Evolutionary conservation across 345 rosid species (phyloP), one percentile per base, ranked within the genome.

Genomic region (Arabidopsis arenosa): DNA sequence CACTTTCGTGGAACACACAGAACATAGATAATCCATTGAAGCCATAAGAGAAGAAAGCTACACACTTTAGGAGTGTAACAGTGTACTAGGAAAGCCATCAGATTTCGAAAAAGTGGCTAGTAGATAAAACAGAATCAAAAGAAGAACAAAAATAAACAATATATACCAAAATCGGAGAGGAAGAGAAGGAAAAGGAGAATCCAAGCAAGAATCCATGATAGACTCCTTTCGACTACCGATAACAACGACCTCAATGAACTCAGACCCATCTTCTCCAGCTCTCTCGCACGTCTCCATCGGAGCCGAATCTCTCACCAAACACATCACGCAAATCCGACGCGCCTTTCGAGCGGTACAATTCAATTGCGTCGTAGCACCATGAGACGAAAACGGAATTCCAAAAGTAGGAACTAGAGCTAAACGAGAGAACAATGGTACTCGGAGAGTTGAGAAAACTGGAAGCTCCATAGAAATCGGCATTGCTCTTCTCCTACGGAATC

Each of bases 171-270:
- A 92, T 32, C 95, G 88, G 41, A 94, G 78, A 35, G 88, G 84
- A 18, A 86, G 75, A 23, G 89, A 85, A 62, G 45, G 83, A 59
- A 89, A 83, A 30, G 89, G 89, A 40, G 96, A 89, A 36, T 85
- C 91, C 70, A 83, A 83, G 74, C 96, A 92, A 53, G 86, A 92
- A 79, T 89, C 95, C 23, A 90, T 80, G 37, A 89, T 78, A 5
- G 98, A 85, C 30, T 92, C 98, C 80, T 78, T 89, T 39, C 92
- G 83, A 54, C 98, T 87, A 23, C 98, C 98, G 53, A 90, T 86
- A 69, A 86, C 89, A 80, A 89, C 79, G 63, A 90, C 93, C 35
- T 92, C 91, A 17, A 90, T 81, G 30, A 70, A 75, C 56, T 76
- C 80, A 49, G 65, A 36, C 52, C 47, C 62, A 23, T 45, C 51